Evolutionary conservation across 2,329 filamentous ascomycete species (phyloP), one percentile per base, ranked within the genome.

Genomic region (Ceratocystis diversiconidia): DNA sequence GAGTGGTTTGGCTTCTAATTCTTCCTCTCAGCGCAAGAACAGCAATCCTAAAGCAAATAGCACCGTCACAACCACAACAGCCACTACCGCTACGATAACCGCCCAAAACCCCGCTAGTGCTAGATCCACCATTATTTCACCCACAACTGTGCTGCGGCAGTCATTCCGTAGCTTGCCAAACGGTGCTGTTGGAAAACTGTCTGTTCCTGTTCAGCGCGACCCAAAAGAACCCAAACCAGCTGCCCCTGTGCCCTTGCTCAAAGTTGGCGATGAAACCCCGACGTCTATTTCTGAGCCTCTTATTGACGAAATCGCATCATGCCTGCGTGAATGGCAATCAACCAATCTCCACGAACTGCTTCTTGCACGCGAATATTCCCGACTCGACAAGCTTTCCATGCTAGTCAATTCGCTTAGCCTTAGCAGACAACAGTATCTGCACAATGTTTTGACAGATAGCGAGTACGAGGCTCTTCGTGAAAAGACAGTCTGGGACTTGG

Each of bases 241-340:
- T 10, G 95, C 95, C 10, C 94, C 94, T 0, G 92, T 99, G 7
- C 94, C 94, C 3, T 94, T 97, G 88, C 81, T 99, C 64, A 96
- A 96, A 75, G 92, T 99, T 73, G 94, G 94, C 67, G 94, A 99
- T 72, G 94, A 99, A 77, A 96, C 91, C 1, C 90, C 92, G 1
- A 95, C 90, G 0, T 96, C 91, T 5, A 80, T 84, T 17, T 86
- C 89, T 7, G 95, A 99, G 74, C 94, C 94, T 1, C 76, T 99
- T 68, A 92, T 99, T 28, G 94, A 99, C 75, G 94, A 99, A 75
- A 97, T 99, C 71, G 92, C 94, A 15, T 96, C 92, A 2, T 99
- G 94, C 73, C 77, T 99, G 69, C 85, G 94, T 70, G 94, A 99
- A 80, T 99, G 94, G 95, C 92, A 99, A 76, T 95, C 94, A 22